These are phyloP conservation scores for Mycena metata DNA, from an alignment of 768 basidiomycete genomes.

Conservation along the genomic window DNA sequence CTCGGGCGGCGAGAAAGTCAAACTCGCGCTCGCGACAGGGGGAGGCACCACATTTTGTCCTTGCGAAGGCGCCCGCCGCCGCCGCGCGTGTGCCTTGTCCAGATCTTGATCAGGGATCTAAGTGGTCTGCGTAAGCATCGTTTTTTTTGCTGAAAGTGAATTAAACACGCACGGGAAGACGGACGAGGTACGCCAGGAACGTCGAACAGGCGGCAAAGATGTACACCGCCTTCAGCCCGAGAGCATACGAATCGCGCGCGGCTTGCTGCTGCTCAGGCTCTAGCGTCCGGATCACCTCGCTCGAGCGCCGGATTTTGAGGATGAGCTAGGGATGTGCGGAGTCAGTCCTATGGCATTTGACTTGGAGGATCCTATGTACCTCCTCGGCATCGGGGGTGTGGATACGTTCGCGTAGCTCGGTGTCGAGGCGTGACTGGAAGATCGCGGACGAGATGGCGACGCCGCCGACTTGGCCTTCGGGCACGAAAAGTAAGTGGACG, in stretches of 20 bases:
- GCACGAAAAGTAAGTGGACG: background rate
- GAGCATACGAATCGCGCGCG: constrained; percentile 13
- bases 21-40: constrained; percentile 21
- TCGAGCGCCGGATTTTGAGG: background rate
- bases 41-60: background rate
- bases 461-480: constrained; percentile 78
- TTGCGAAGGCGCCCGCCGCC: background rate
- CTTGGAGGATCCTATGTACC: constrained; percentile 43
- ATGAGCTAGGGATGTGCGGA: too few relatives aligned
- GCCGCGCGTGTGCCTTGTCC: constrained; percentile 25
- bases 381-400: constrained; percentile 32
- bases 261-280: background rate
- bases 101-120: constrained; percentile 37
- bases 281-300: background rate
- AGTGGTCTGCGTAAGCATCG: too few relatives aligned
- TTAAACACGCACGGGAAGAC: constrained; percentile 64
- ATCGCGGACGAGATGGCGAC: constrained; percentile 78
- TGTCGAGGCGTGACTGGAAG: constrained; percentile 71
- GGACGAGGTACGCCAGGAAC: constrained; percentile 69
- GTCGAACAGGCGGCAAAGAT: constrained; percentile 72
- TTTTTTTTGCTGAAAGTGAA: too few relatives aligned
- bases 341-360: constrained; percentile 20
- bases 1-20: background rate
- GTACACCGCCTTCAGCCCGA: constrained; percentile 75
- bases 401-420: constrained; percentile 68